These are phyloP conservation scores for Rubroboletus pulcherrimus DNA, from an alignment of 768 basidiomycete species.

Conservation along the genomic window DNA sequence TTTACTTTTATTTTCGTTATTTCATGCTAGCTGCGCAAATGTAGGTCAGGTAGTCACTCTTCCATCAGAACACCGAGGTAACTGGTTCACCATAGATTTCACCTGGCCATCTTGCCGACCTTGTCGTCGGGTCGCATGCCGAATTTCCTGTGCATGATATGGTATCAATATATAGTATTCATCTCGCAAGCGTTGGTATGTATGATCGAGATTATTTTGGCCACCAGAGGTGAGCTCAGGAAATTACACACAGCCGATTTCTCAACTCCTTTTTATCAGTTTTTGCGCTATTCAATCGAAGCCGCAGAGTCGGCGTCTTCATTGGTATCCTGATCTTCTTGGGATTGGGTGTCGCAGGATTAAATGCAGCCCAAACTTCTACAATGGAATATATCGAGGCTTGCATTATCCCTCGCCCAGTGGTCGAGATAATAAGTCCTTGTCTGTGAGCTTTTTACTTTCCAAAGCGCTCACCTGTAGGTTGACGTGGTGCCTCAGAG, in stretches of 20 bases:
- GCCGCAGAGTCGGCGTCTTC: constrained; percentile 23
- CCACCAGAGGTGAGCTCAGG: constrained; percentile 20
- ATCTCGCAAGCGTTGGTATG: constrained; percentile 6
- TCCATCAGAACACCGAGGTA: not conserved
- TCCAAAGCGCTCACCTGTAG: not conserved
- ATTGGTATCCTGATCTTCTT: constrained; percentile 11
- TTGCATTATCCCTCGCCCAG: constrained; percentile 26
- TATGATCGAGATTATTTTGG: constrained; percentile 23
- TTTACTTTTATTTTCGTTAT: constrained; percentile 21
- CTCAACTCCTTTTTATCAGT: constrained; percentile 3
- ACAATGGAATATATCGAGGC: not conserved
- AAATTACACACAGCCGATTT: not conserved
- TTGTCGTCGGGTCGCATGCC: constrained; percentile 10
- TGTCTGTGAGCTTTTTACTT: constrained; percentile 14
- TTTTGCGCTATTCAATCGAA: constrained; percentile 34
- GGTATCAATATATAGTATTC: constrained; percentile 5
- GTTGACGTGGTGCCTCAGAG: constrained; percentile 5
- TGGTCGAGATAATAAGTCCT: not conserved
- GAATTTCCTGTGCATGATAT: constrained; percentile 8
- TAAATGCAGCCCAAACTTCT: constrained; percentile 20
- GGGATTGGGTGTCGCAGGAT: constrained; percentile 14
- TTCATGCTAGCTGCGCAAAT: constrained; percentile 7
- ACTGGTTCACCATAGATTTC: constrained; percentile 4
- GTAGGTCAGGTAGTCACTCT: not conserved
- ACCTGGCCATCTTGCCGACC: constrained; percentile 3